Conservation (phyloP, 2,329 filamentous ascomycete species). For the Epichloe amarillans region DNA sequence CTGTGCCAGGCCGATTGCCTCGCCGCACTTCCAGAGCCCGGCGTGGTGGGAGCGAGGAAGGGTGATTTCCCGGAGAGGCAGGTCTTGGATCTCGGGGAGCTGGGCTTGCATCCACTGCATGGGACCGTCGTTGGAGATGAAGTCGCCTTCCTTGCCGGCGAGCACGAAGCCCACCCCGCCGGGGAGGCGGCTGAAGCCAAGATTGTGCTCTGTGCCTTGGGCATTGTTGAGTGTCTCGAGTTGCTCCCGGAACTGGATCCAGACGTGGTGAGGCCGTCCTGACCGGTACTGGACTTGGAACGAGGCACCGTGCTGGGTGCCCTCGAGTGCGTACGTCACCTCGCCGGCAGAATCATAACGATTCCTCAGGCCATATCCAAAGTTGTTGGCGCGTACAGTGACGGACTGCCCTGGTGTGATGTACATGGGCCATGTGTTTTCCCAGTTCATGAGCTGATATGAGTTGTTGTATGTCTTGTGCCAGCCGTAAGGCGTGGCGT, state of each 20-base stretch:
- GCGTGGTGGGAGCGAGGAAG: constrained; percentile 20
- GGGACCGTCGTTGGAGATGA: constrained; percentile 14
- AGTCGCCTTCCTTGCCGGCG: constrained; percentile 18
- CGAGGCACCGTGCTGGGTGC: constrained; percentile 14
- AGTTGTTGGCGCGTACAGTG: constrained; percentile 1
- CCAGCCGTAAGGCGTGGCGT: constrained; percentile 22
- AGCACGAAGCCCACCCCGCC: constrained; percentile 17
- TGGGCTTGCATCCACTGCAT: constrained; percentile 18
- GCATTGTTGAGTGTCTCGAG: constrained; percentile 12
- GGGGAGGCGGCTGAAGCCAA: constrained; percentile 8
- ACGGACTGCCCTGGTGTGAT: constrained; percentile 15
- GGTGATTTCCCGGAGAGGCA: constrained; percentile 16
- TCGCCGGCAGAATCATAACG: constrained; percentile 14
- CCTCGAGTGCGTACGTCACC: constrained; percentile 16
- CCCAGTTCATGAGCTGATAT: constrained; percentile 12
- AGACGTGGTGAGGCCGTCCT: constrained; percentile 4
- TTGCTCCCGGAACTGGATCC: constrained; percentile 11
- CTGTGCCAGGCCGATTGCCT: constrained; percentile 4
- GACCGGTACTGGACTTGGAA: constrained; percentile 14
- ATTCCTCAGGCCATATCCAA: neutral
- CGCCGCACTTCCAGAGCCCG: constrained; percentile 12
- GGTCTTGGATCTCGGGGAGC: constrained; percentile 13
- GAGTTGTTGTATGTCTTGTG: constrained; percentile 7
- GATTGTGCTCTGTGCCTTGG: constrained; percentile 5
- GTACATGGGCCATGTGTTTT: constrained; percentile 11